Conservation (phyloP, 305 asterid genomes). For the Plantago coronopus region DNA sequence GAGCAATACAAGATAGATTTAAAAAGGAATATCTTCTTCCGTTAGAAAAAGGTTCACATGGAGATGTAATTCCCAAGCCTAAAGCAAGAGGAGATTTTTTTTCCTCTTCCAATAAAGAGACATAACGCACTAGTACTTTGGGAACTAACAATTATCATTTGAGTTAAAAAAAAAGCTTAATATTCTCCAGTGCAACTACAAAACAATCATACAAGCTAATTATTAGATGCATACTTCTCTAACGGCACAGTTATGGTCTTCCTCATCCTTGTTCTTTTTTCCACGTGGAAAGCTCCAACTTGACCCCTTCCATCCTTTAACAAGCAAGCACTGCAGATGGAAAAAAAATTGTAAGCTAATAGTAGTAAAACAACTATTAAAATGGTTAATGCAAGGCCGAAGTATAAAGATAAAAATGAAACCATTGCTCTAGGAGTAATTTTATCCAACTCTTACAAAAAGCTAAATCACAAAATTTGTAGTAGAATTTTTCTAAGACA, state of each 20-base stretch:
- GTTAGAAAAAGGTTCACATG: not conserved
- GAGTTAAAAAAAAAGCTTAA: not conserved
- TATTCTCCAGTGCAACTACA: not conserved
- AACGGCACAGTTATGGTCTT: conserved; percentile 85
- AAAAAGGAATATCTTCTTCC: not conserved
- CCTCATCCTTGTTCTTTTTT: conserved; percentile 95
- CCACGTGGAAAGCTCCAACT: conserved; percentile 99
- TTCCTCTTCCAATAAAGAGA: no score
- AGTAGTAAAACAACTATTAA: not conserved
- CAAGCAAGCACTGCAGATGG: conserved; percentile 72
- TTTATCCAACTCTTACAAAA: no score
- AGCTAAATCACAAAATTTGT: no score
- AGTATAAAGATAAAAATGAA: no score
- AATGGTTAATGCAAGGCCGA: no score
- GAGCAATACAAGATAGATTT: not conserved
- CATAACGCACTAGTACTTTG: not conserved
- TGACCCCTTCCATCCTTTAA: conserved; percentile 97
- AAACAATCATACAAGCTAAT: conserved; percentile 2
- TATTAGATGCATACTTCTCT: conserved; percentile 63
- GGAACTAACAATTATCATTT: not conserved
- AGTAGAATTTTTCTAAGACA: no score
- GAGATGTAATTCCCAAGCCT: no score
- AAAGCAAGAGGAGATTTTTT: no score
- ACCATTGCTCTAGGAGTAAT: no score
- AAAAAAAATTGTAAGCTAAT: conserved; percentile 9